These are phyloP conservation scores for Binderoboletus segoi DNA, from an alignment of 1,284 basidiomycete genomes.

Conservation along the genomic window DNA sequence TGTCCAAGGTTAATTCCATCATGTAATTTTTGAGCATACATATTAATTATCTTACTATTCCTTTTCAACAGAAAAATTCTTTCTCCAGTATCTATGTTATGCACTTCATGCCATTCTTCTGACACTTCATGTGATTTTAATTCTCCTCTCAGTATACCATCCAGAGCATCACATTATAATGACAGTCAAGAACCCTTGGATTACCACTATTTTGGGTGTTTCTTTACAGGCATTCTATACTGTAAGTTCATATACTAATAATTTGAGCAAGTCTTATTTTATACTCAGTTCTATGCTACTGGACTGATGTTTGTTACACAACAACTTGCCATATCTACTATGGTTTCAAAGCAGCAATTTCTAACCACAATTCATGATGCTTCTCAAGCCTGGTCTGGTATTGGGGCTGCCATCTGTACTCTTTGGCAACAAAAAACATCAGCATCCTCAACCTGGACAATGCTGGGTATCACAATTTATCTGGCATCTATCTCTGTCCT, in stretches of 20 bases:
- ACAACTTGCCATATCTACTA: background rate
- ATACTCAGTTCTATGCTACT: background rate
- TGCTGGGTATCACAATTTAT: constrained; percentile 10
- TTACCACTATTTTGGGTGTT: background rate
- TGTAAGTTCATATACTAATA: background rate
- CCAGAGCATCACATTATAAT: no score
- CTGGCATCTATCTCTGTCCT: constrained; percentile 10
- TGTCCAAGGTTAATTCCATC: no score
- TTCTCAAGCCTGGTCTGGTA: background rate
- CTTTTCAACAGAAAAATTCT: no score
- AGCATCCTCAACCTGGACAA: background rate
- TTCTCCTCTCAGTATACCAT: no score
- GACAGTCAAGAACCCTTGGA: no score
- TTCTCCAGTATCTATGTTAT: no score
- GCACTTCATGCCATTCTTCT: no score
- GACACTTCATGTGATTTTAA: no score
- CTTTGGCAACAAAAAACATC: constrained; percentile 7
- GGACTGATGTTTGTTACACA: background rate
- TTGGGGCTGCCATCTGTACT: constrained; percentile 1
- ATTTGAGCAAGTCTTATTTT: background rate
- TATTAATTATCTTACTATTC: no score
- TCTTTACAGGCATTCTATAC: constrained; percentile 2
- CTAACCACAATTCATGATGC: background rate
- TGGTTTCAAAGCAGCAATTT: background rate
- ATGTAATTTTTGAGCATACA: no score